A percentile compares a stretch with the other conserved stretches of the same genome.
Evolutionary conservation across 768 basidiomycete genomes (phyloP).

Genomic region (Coprinellus micaceus): DNA sequence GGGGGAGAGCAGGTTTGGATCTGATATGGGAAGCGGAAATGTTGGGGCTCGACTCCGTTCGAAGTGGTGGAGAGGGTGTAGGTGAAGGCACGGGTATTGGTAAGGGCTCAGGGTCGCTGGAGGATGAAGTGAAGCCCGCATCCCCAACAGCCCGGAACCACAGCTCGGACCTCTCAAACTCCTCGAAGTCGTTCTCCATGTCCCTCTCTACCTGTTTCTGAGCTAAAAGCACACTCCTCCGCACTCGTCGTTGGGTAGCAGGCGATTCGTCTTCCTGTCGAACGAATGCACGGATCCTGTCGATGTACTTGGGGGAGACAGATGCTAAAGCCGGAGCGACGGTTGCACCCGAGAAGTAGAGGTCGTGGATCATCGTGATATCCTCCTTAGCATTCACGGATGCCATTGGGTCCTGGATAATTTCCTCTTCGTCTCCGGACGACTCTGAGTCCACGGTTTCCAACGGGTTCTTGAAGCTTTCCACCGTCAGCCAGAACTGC

Average conservation of each 20-base stretch:
- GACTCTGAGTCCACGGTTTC: slow-evolving; percentile 77
- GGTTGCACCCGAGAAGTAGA: slow-evolving; percentile 70
- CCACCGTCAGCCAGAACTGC: slow-evolving; percentile 96
- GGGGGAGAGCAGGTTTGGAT: slow-evolving; percentile 13
- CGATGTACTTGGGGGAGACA: slow-evolving; percentile 68
- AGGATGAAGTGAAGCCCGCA: slow-evolving; percentile 38
- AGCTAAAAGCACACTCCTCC: slow-evolving; percentile 75
- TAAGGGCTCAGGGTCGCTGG: slow-evolving; percentile 20
- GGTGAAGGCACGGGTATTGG: slow-evolving; percentile 13
- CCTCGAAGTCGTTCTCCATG: slow-evolving; percentile 91
- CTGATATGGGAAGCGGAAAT: slow-evolving; percentile 11
- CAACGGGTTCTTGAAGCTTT: slow-evolving; percentile 96
- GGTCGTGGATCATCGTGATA: slow-evolving; percentile 81
- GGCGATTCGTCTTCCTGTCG: slow-evolving; percentile 43
- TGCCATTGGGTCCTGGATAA: slow-evolving; percentile 49
- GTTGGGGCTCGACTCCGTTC: slow-evolving; percentile 9
- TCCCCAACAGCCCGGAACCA: slow-evolving; percentile 89
- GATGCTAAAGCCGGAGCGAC: slow-evolving; percentile 56
- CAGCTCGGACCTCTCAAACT: slow-evolving; percentile 83
- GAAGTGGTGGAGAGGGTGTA: slow-evolving; percentile 7
- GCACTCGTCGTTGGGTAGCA: slow-evolving; percentile 51
- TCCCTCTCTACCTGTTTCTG: slow-evolving; percentile 83
- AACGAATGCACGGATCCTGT: slow-evolving; percentile 66
- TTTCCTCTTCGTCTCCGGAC: slow-evolving; percentile 55
- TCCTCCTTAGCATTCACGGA: slow-evolving; percentile 77